These are phyloP conservation scores for Hypholoma fasciculare DNA, from an alignment of 768 basidiomycete species.

Conservation along the genomic window DNA sequence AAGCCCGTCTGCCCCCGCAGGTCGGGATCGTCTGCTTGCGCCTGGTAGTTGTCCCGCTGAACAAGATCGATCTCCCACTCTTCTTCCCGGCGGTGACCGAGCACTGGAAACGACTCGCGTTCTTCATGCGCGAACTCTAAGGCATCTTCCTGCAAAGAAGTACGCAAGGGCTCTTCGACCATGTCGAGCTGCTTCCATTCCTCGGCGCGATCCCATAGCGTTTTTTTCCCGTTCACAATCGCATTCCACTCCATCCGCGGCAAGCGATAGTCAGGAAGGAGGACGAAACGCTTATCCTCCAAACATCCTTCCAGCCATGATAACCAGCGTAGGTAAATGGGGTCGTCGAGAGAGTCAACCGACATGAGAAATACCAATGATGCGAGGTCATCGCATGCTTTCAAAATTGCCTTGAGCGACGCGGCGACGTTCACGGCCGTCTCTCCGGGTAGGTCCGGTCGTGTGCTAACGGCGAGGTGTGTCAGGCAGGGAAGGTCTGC, in stretches of 20 bases:
- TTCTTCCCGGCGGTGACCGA: conserved; percentile 9
- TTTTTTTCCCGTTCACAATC: conserved; percentile 12
- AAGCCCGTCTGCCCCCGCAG: conserved; percentile 6
- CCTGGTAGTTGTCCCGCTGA: conserved; percentile 19
- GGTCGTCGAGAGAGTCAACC: not conserved
- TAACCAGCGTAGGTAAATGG: conserved; percentile 12
- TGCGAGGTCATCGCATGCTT: conserved; percentile 13
- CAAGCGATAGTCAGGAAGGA: conserved; percentile 21
- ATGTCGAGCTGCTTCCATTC: conserved; percentile 11
- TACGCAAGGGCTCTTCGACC: not conserved
- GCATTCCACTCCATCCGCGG: conserved; percentile 24
- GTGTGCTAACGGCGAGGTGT: conserved; percentile 33
- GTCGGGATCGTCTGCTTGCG: conserved; percentile 17
- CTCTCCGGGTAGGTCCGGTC: conserved; percentile 18
- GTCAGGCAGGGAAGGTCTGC: conserved; percentile 31
- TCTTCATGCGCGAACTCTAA: not conserved
- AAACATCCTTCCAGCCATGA: conserved; percentile 10
- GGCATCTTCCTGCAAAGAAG: not conserved
- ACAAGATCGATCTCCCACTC: conserved; percentile 28
- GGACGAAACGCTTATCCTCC: conserved; percentile 21
- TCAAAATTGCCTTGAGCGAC: conserved; percentile 16
- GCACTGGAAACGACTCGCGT: not conserved
- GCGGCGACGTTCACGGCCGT: conserved; percentile 15
- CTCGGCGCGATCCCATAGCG: conserved; percentile 20
- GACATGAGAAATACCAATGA: conserved; percentile 20